Base-by-base conservation (phyloP, 306 rosid species). In the Trichosanthes truncata region DNA sequence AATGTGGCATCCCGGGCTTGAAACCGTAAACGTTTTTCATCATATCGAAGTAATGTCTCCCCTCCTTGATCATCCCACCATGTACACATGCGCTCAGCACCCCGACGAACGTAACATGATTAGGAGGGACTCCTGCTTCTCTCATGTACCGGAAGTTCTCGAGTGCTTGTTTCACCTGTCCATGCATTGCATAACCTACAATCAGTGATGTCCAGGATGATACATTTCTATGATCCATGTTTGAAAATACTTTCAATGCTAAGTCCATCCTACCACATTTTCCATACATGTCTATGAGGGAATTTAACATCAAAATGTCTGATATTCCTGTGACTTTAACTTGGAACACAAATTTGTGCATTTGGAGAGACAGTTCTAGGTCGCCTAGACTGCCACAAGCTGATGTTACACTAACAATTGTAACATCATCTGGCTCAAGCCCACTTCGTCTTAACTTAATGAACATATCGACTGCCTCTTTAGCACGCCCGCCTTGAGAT, bases 171-270 rank as follows among this genome's bases (percentile, higher is more conserved):
- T 85, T 79, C n/a, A 83, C 90, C 81, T 83, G 89, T 56, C 97
- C 97, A 25, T 90, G 95, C 91, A 86, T 89, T 14, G 87, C 97
- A 67, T 90, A 92, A 66, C 93, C 94, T 80, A 90, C 95, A 33
- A 92, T 92, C 92, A 92, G 81, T 25, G 97, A 92, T 1, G 97
- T 92, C 97, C 97, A 92, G 0, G 97, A 90, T 0, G 91, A 90
- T 23, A 90, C 89, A 76, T 84, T 90, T 74, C 82, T 65, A 25
- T 79, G 84, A 78, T 77, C 88, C 92, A 90, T 89, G 4, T 74
- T 69, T 0, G 79, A 86, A 80, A 92, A 92, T 76, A 92, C 93
- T 82, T 7, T 84, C 53, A 80, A 75, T 0, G 97, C 93, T 43
- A 92, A 67, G 81, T 90, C 93, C 94, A 89, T 90, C 81, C 91